Percentiles rank a stretch among this genome's conserved stretches.
Evolutionary conservation across 2,329 filamentous ascomycete genomes (phyloP).

Genomic region (Microascus cirrosus): DNA sequence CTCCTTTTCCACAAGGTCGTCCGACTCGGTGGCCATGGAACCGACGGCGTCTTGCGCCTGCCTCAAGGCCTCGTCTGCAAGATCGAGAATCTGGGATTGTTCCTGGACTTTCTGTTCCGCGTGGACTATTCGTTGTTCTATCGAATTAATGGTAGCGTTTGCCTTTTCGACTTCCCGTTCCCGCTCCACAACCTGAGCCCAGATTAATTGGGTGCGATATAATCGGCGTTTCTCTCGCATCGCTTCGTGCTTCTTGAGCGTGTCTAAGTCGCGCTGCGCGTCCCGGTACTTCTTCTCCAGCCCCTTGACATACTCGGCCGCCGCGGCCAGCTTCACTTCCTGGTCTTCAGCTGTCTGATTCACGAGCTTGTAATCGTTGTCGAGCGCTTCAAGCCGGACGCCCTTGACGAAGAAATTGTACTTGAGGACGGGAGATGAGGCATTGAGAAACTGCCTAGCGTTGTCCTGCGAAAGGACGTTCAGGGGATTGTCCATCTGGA

Average conservation of each 20-base stretch:
- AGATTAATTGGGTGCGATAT: constrained; percentile 61
- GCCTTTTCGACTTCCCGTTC: constrained; percentile 41
- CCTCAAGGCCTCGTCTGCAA: constrained; percentile 31
- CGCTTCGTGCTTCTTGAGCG: constrained; percentile 53
- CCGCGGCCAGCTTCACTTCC: constrained; percentile 48
- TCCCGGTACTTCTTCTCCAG: constrained; percentile 48
- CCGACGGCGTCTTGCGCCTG: constrained; percentile 26
- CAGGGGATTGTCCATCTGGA: constrained; percentile 95
- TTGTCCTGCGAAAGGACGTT: constrained; percentile 94
- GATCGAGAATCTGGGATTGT: constrained; percentile 37
- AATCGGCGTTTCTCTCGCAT: constrained; percentile 50
- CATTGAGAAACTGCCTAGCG: constrained; percentile 84
- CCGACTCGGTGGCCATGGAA: constrained; percentile 31
- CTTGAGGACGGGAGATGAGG: constrained; percentile 71
- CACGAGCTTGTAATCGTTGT: constrained; percentile 81
- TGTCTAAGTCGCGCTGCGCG: constrained; percentile 52
- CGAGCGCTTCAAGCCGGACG: constrained; percentile 83
- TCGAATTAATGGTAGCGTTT: constrained; percentile 15
- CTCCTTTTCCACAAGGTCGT: constrained; percentile 28
- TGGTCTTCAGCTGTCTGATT: constrained; percentile 68
- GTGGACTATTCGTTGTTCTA: constrained; percentile 14
- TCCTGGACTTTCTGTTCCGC: constrained; percentile 19
- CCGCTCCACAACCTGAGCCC: constrained; percentile 73
- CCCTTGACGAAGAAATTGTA: constrained; percentile 96
- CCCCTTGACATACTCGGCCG: constrained; percentile 49